phyloP scores from a whole-genome alignment of 106 monocot genomes.

The Vanilla planifolia region DNA sequence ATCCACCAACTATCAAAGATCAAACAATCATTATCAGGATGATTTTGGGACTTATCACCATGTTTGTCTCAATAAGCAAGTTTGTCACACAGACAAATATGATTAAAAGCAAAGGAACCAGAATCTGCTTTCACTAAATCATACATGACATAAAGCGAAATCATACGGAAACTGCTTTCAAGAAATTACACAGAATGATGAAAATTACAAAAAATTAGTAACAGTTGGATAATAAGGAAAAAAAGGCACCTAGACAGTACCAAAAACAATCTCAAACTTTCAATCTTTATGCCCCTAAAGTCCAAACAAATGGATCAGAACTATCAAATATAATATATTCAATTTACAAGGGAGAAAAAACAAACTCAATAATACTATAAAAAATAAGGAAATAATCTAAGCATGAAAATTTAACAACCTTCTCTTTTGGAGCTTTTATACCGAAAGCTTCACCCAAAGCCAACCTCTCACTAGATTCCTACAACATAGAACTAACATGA shows the following conservation, averaged over 20 bases:
- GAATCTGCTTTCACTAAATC: too few species aligned
- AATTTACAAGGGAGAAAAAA: not conserved
- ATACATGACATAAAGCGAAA: too few species aligned
- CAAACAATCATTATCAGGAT: too few species aligned
- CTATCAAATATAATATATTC: not conserved
- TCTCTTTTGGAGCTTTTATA: constrained; percentile 73
- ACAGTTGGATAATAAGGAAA: not conserved
- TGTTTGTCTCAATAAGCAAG: too few species aligned
- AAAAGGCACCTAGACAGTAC: not conserved
- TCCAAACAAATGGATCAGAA: not conserved
- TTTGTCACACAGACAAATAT: too few species aligned
- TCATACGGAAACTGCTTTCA: too few species aligned
- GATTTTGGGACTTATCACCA: too few species aligned
- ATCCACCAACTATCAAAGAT: too few species aligned
- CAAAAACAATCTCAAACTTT: not conserved
- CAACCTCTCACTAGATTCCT: constrained; percentile 94
- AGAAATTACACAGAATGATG: too few species aligned
- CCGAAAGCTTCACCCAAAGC: constrained; percentile 98
- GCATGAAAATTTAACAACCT: constrained; percentile 25
- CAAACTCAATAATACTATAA: not conserved
- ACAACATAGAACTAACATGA: not conserved
- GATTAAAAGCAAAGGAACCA: too few species aligned
- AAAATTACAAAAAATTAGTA: too few species aligned
- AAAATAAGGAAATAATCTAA: not conserved
- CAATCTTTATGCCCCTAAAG: not conserved